These are phyloP conservation scores for Lichtheimia ramosa DNA, from an alignment of 371 early-diverging fungal genomes.

Conservation along the genomic window DNA sequence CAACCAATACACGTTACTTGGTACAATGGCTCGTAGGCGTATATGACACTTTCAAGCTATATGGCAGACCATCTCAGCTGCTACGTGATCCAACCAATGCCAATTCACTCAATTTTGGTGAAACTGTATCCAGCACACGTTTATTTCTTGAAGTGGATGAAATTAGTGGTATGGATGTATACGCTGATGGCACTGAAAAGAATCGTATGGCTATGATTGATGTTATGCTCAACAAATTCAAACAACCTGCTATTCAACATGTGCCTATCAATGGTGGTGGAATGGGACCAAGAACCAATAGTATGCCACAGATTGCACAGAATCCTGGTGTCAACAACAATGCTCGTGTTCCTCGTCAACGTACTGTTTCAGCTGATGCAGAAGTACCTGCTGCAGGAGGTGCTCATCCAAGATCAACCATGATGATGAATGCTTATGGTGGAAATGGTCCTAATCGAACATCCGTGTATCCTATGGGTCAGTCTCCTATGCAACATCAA, in stretches of 20 bases:
- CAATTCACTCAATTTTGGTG: constrained; percentile 41
- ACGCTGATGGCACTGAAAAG: constrained; percentile 16
- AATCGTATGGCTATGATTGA: constrained; percentile 30
- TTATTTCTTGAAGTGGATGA: constrained; percentile 39
- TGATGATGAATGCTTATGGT: constrained; percentile 8
- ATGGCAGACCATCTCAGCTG: constrained; percentile 45
- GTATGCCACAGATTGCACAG: constrained; percentile 14
- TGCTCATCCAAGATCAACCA: constrained; percentile 7
- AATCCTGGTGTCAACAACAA: not conserved
- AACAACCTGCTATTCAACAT: constrained; percentile 3
- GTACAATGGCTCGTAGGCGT: constrained; percentile 44
- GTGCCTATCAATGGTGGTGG: constrained; percentile 5
- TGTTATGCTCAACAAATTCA: constrained; percentile 22
- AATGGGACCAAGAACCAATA: constrained; percentile 18
- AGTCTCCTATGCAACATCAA: not conserved
- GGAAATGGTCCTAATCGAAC: not conserved
- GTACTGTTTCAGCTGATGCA: constrained; percentile 10
- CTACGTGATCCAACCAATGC: constrained; percentile 28
- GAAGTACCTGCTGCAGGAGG: not conserved
- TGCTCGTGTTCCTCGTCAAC: constrained; percentile 7
- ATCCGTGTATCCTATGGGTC: constrained; percentile 4
- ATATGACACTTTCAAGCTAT: constrained; percentile 52
- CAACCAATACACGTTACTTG: constrained; percentile 41
- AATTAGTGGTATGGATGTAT: constrained; percentile 24
- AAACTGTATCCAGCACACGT: constrained; percentile 17